A percentile compares a stretch with the other conserved stretches of the same genome.
These are phyloP conservation scores for Circinella umbellata DNA, from an alignment of 371 early-diverging fungal genomes.

Conservation along the genomic window DNA sequence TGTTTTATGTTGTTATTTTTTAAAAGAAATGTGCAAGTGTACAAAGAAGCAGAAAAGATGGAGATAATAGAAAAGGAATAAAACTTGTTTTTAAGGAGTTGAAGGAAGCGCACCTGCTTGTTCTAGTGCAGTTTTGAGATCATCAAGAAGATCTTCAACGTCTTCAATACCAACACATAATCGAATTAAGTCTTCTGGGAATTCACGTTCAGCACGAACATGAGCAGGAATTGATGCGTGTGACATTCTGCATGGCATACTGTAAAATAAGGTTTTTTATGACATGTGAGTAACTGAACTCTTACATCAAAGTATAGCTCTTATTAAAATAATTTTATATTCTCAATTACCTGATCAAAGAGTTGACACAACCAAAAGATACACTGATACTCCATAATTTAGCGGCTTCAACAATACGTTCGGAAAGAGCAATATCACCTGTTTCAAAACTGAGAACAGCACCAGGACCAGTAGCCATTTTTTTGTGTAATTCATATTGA, in stretches of 20 bases:
- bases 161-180: conserved; percentile 98
- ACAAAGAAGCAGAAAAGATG: neutral
- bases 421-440: conserved; percentile 81
- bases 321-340: no score
- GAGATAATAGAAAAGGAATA: no score
- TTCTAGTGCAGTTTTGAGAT: conserved; percentile 78
- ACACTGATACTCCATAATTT: conserved; percentile 92
- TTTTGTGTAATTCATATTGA: conserved; percentile 82
- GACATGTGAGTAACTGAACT: neutral
- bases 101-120: conserved; percentile 72
- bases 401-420: conserved; percentile 84
- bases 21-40: conserved; percentile 2
- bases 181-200: conserved; percentile 95
- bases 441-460: conserved; percentile 96
- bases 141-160: conserved; percentile 88
- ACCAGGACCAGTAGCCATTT: conserved; percentile 86
- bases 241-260: conserved; percentile 98
- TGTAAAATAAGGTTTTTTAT: conserved; percentile 23
- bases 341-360: conserved; percentile 79
- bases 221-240: conserved; percentile 95
- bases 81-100: neutral
- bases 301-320: no score
- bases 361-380: conserved; percentile 96
- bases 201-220: conserved; percentile 80
- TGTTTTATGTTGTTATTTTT: neutral